phyloP scores from a whole-genome alignment of 2,329 filamentous ascomycete genomes.

The Xylariales sp. region DNA sequence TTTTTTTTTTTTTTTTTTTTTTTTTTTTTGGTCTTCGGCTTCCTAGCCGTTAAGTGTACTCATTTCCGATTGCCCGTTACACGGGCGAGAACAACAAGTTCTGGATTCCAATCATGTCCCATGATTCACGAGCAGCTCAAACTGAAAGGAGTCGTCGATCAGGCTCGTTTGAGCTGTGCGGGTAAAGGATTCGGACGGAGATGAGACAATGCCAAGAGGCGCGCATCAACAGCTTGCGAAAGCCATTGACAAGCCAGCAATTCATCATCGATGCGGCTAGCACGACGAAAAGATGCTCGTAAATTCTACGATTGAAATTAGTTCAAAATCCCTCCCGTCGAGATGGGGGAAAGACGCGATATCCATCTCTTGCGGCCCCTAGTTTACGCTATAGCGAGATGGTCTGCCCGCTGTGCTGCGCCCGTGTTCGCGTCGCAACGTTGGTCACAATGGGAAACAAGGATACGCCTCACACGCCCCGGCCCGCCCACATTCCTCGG shows the following conservation, averaged over 20 bases:
- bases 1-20: too few relatives aligned
- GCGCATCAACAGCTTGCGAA: not conserved
- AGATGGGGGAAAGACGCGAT: not conserved
- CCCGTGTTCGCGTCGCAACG: slow-evolving; percentile 4
- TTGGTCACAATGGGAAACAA: slow-evolving; percentile 36
- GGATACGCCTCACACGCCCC: slow-evolving; percentile 40
- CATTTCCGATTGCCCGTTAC: too few relatives aligned
- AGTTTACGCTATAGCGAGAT: not conserved
- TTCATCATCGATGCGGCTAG: not conserved
- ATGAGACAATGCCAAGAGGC: slow-evolving; percentile 46
- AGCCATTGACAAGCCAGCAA: not conserved
- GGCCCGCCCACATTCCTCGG: slow-evolving; percentile 41
- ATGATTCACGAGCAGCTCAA: slow-evolving; percentile 30
- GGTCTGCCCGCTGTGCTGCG: not conserved
- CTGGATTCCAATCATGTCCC: slow-evolving; percentile 9
- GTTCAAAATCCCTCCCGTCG: too few relatives aligned
- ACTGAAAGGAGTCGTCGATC: slow-evolving; percentile 41
- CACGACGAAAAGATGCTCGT: not conserved
- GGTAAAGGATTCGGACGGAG: slow-evolving; percentile 32
- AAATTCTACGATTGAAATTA: not conserved
- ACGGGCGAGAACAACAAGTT: not conserved
- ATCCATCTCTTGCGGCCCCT: not conserved
- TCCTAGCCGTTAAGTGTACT: too few relatives aligned
- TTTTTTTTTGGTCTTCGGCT: too few relatives aligned
- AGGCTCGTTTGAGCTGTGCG: slow-evolving; percentile 42